Evolutionary conservation across 495 filamentous ascomycete species (phyloP).

Genomic region (Achaetomiella virescens): DNA sequence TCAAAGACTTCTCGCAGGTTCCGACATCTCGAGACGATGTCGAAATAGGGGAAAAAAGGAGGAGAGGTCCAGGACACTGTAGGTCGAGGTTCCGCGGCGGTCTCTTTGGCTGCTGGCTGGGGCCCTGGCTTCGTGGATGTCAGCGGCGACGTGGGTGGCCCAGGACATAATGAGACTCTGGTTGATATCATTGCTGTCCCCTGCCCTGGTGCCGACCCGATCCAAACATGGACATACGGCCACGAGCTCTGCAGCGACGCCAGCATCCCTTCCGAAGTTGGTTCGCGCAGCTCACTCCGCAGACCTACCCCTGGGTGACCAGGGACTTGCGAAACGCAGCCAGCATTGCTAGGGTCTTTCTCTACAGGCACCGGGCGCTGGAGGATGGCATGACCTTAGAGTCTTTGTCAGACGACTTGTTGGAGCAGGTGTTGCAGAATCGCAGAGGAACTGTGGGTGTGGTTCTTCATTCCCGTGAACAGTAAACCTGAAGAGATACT

Average conservation of each 20-base stretch:
- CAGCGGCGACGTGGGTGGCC: constrained; percentile 37
- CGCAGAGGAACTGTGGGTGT: constrained; percentile 29
- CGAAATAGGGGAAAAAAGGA: background rate
- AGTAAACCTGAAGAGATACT: background rate
- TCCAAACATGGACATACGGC: constrained; percentile 39
- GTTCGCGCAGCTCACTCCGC: constrained; percentile 7
- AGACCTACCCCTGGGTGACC: constrained; percentile 34
- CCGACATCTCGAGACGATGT: background rate
- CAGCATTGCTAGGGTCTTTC: constrained; percentile 45
- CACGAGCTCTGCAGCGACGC: constrained; percentile 33
- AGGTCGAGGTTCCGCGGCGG: background rate
- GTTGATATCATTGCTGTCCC: constrained; percentile 44
- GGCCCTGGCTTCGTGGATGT: constrained; percentile 36
- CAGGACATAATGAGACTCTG: constrained; percentile 40
- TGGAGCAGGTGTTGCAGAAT: constrained; percentile 40
- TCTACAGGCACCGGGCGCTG: constrained; percentile 50
- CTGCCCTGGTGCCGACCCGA: constrained; percentile 40
- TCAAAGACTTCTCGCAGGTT: constrained; percentile 1
- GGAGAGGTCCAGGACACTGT: background rate
- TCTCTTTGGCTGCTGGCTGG: background rate
- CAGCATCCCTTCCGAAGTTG: constrained; percentile 18
- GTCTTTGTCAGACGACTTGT: constrained; percentile 43
- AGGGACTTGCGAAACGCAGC: constrained; percentile 35
- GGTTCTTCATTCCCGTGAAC: background rate
- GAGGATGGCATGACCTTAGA: constrained; percentile 44